phyloP scores from a whole-genome alignment of 345 rosid genomes.

The Bruguiera parviflora region DNA sequence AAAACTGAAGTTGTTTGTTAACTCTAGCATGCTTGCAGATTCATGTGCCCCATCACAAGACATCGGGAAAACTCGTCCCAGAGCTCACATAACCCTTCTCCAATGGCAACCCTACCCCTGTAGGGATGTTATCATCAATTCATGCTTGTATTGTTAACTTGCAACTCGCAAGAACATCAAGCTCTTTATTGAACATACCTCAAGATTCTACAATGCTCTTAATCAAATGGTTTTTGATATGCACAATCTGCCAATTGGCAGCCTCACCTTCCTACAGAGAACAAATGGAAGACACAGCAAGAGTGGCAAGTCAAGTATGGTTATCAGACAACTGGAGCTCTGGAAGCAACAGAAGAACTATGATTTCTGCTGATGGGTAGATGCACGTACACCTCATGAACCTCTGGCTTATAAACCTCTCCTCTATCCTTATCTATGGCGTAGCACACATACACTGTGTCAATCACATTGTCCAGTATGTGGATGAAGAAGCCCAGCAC shows the following conservation, averaged over 20 bases:
- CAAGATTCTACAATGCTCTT: too few species aligned
- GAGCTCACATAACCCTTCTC: too few species aligned
- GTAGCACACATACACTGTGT: constrained; percentile 77
- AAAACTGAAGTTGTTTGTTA: too few species aligned
- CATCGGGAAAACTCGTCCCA: too few species aligned
- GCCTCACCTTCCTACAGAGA: too few species aligned
- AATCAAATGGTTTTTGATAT: constrained; percentile 6
- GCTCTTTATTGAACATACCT: too few species aligned
- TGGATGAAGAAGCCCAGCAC: constrained; percentile 67
- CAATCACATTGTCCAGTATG: constrained; percentile 77
- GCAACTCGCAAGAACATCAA: too few species aligned
- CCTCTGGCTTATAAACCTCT: constrained; percentile 79
- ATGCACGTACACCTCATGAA: constrained; percentile 79
- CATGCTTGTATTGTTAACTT: too few species aligned
- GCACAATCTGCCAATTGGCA: constrained; percentile 25
- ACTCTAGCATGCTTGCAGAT: too few species aligned
- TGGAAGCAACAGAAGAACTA: constrained; percentile 35
- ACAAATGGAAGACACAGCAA: constrained; percentile 14
- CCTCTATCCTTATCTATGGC: constrained; percentile 81
- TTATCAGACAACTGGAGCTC: constrained; percentile 39
- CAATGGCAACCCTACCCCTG: too few species aligned
- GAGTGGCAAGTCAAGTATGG: neutral
- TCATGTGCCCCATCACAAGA: too few species aligned
- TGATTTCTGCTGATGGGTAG: constrained; percentile 67
- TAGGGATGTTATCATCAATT: too few species aligned